Base-by-base conservation (phyloP, 257 asterid genomes). In the Solanum peruvianum region DNA sequence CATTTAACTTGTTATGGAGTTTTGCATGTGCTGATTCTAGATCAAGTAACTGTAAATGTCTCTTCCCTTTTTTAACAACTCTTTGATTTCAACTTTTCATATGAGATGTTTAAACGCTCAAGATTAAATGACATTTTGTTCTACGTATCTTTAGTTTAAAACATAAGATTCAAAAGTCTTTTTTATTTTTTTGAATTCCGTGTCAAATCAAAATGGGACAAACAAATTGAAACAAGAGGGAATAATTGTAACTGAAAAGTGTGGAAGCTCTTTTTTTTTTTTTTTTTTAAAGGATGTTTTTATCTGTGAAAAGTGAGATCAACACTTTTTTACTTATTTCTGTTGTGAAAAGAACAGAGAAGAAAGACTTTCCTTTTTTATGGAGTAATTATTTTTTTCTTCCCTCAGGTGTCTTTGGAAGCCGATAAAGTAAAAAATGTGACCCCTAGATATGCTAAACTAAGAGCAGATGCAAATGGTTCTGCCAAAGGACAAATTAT, bases 371-470 rank as follows among this genome's bases (percentile, higher is more conserved):
- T 37, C 4, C 15, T 33, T 15, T 73, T 56, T 66, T n/a, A 12
- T 37, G 3, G 3, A 33, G 11, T 58, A 11, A 39, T 72, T 86
- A n/a, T 13, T 35, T 41, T 37, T 37, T 39, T 60, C 31, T 60
- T 70, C 44, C 45, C 33, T 33, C 82, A 97, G 99, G 99, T 95
- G 23, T 97, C 99, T 27, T 89, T 97, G 78, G 99, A 97, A 88
- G 98, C 99, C 33, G 87, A 93, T 87, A 97, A 97, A 89, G 99
- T 97, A 86, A 90, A 94, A 75, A 97, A 97, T 87, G 99, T 97
- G 41, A 97, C 99, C n/a, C 99, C 99, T 15, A 91, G 99, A 60
- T 97, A 97, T 73, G 99, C 99, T 60, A 94, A 89, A 88, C 82
- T 97, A 89, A 92, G 98, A 85, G 98, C 94, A 70, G 94, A 92